phyloP scores from a whole-genome alignment of 768 basidiomycete genomes.

The Tulasnella sp. region DNA sequence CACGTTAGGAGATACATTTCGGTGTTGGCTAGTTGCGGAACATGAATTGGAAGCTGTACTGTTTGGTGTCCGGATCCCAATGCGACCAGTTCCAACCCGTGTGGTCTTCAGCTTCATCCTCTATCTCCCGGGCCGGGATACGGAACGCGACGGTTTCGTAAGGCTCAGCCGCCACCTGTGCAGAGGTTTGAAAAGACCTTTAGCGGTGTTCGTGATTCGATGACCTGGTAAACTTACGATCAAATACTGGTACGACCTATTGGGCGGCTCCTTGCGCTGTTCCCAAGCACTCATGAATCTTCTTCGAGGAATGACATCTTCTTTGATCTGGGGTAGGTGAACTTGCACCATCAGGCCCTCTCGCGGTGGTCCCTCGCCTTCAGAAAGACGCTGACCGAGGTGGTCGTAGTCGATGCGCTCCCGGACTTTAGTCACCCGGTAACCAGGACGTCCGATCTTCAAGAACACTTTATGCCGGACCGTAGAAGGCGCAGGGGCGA shows the following conservation, averaged over 20 bases:
- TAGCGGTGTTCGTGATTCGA: neutral
- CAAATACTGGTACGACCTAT: slow-evolving; percentile 94
- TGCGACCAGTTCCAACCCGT: slow-evolving; percentile 96
- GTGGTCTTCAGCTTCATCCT: slow-evolving; percentile 68
- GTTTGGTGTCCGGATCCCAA: slow-evolving; percentile 99
- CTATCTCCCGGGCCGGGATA: slow-evolving; percentile 89
- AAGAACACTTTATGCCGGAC: slow-evolving; percentile 90
- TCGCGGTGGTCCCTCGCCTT: slow-evolving; percentile 55
- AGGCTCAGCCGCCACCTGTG: slow-evolving; percentile 93
- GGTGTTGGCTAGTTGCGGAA: slow-evolving; percentile 31
- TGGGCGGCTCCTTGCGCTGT: slow-evolving; percentile 88
- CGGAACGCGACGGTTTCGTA: slow-evolving; percentile 99
- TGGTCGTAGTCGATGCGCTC: slow-evolving; percentile 37
- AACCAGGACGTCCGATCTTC: slow-evolving; percentile 93
- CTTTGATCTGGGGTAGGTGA: slow-evolving; percentile 87
- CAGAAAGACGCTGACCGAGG: slow-evolving; percentile 10
- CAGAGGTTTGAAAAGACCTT: neutral
- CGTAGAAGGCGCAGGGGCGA: slow-evolving; percentile 65
- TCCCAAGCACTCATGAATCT: slow-evolving; percentile 98
- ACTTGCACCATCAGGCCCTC: slow-evolving; percentile 98
- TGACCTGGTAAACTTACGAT: slow-evolving; percentile 51
- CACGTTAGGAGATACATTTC: neutral
- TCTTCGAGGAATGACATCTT: slow-evolving; percentile 68
- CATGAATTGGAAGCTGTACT: slow-evolving; percentile 97
- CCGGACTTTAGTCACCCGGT: slow-evolving; percentile 92